Evolutionary conservation across 2,329 filamentous ascomycete species (phyloP), one percentile per base, ranked within the genome.

Genomic region (Annulohypoxylon truncatum): DNA sequence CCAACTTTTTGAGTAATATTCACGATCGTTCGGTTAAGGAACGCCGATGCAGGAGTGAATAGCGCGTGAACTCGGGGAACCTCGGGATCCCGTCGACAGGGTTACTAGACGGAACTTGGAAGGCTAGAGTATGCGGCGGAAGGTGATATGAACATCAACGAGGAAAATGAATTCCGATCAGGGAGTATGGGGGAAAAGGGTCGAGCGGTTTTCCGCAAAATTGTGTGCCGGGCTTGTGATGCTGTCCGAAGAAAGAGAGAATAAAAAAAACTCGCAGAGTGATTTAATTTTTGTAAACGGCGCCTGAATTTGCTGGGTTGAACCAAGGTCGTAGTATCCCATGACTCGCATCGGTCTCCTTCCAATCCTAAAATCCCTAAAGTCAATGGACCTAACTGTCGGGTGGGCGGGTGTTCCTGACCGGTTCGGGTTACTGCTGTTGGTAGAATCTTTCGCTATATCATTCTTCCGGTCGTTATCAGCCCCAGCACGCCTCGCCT

Each of bases 31-130:
- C 46, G 47, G 61, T 48, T 57, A 67, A 73, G 71, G 70, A 72
- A 53, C 69, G 71, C 71, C 71, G 69, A 70, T 66, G 31, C 54
- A 63, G 69, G 68, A 73, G 71, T 63, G 66, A 56, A 61, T 50
- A 65, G 51, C 47, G 47, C 57, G 57, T 60, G 26, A 61, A 63
- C 50, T 69, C 70, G 72, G 72, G 35, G 69, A 42, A 48, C 33
- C 31, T 67, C 68, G 71, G 71, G 64, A 64, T 71, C 42, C 46
- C 51, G 35, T 18, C 10, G 54, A 51, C 28, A 18, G 58, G 29
- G 60, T 50, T 62, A 15, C 33, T 63, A 56, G 52, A 54, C 50
- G 48, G 65, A 69, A 62, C 61, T 55, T 56, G 48, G 24, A 54
- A 51, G 40, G 31, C 40, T 20, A 33, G 61, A 66, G 66, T 63